These are phyloP conservation scores for Zychaea mexicana DNA, from an alignment of 371 early-diverging fungal genomes.

Conservation along the genomic window DNA sequence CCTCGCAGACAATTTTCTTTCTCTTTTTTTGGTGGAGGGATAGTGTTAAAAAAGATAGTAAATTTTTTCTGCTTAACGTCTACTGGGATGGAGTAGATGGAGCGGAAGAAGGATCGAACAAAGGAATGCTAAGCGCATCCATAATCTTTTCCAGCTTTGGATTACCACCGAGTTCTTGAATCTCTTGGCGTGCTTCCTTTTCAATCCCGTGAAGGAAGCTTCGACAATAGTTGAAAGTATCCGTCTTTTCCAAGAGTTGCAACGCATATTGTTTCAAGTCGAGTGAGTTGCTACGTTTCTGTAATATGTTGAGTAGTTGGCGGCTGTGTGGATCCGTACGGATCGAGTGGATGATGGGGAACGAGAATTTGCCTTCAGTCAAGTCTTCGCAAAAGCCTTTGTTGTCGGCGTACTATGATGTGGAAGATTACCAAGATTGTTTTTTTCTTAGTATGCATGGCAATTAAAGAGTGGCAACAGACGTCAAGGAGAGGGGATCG, in stretches of 20 bases:
- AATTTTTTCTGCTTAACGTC: no score
- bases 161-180: slow-evolving; percentile 79
- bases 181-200: slow-evolving; percentile 55
- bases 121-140: slow-evolving; percentile 27
- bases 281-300: slow-evolving; percentile 78
- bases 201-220: slow-evolving; percentile 64
- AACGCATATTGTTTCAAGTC: slow-evolving; percentile 90
- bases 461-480: background rate
- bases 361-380: slow-evolving; percentile 97
- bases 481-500: background rate
- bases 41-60: no score
- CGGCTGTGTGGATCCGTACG: slow-evolving; percentile 60
- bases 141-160: slow-evolving; percentile 60
- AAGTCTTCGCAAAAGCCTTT: slow-evolving; percentile 97
- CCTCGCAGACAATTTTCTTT: no score
- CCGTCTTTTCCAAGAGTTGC: slow-evolving; percentile 72
- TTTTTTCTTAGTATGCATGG: no score
- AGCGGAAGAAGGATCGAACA: background rate
- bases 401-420: slow-evolving; percentile 83
- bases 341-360: slow-evolving; percentile 89
- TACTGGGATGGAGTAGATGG: background rate
- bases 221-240: slow-evolving; percentile 81
- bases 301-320: slow-evolving; percentile 80
- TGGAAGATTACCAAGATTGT: no score
- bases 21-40: no score